These are phyloP conservation scores for Cystoisospora suis DNA, from an alignment of 169 alveolate species.

Conservation along the genomic window DNA sequence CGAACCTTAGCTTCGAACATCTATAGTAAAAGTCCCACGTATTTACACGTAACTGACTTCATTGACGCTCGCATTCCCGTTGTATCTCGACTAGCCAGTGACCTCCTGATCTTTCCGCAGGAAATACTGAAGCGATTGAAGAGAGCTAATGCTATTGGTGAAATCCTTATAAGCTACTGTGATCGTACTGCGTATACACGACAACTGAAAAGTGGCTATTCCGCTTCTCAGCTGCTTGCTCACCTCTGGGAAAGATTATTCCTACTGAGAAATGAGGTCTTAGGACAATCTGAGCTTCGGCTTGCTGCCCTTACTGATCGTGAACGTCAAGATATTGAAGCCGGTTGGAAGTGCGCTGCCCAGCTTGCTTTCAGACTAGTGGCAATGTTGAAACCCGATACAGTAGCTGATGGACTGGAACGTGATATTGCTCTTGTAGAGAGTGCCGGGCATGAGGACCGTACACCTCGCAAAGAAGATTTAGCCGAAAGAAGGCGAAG, in stretches of 20 bases:
- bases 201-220: slow-evolving; percentile 46
- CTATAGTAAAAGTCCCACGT: slow-evolving; percentile 42
- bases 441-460: neutral
- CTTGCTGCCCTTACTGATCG: slow-evolving; percentile 40
- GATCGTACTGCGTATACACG: slow-evolving; percentile 1
- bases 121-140: slow-evolving; percentile 49
- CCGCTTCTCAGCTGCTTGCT: slow-evolving; percentile 57
- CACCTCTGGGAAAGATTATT: slow-evolving; percentile 56
- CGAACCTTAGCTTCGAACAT: slow-evolving; percentile 30
- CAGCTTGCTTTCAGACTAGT: slow-evolving; percentile 36
- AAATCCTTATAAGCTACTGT: slow-evolving; percentile 32
- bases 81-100: slow-evolving; percentile 10
- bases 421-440: neutral
- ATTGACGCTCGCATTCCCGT: slow-evolving; percentile 52
- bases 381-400: slow-evolving; percentile 30
- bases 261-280: neutral
- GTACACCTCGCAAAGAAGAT: slow-evolving; percentile 22
- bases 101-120: slow-evolving; percentile 50
- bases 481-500: neutral
- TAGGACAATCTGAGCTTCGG: slow-evolving; percentile 46
- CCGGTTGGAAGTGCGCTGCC: slow-evolving; percentile 57
- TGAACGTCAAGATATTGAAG: slow-evolving; percentile 45
- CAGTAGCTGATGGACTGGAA: neutral
- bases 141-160: slow-evolving; percentile 31
- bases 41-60: neutral